Percentiles rank a stretch among this genome's conserved stretches.
phyloP scores from a whole-genome alignment of 1,139 yeast genomes.

The Entelexis sorbosivorans region DNA sequence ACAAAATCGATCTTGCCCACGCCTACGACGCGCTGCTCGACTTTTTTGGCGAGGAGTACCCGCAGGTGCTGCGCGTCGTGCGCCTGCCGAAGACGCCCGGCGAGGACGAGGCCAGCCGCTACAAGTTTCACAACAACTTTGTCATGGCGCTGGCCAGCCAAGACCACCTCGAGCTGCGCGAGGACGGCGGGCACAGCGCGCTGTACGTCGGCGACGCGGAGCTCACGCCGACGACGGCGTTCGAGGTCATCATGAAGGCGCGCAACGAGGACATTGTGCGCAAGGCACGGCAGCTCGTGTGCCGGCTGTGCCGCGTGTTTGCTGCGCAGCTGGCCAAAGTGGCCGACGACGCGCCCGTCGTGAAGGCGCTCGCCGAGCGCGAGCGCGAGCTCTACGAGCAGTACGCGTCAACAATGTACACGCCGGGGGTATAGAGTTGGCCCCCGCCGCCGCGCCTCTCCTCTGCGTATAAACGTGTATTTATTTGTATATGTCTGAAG shows the following conservation, averaged over 20 bases:
- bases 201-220: slow-evolving; percentile 12
- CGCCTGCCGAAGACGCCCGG: slow-evolving; percentile 10
- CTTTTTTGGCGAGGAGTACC: slow-evolving; percentile 12
- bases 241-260: slow-evolving; percentile 5
- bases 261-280: slow-evolving; percentile 8
- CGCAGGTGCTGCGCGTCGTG: slow-evolving; percentile 13
- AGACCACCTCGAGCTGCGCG: slow-evolving; percentile 22
- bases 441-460: too few species aligned
- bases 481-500: neutral
- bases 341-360: neutral
- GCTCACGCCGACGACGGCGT: slow-evolving; percentile 21
- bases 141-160: slow-evolving; percentile 25
- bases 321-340: slow-evolving; percentile 1
- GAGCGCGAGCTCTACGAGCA: slow-evolving; percentile 11
- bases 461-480: neutral
- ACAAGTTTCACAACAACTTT: slow-evolving; percentile 26
- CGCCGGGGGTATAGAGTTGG: neutral
- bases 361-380: slow-evolving; percentile 8
- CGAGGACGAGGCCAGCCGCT: slow-evolving; percentile 4
- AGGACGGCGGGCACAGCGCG: slow-evolving; percentile 20
- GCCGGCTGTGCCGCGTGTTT: slow-evolving; percentile 11
- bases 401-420: neutral
- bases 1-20: slow-evolving; percentile 15
- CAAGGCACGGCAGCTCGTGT: slow-evolving; percentile 15
- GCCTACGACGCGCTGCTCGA: slow-evolving; percentile 19